phyloP scores from a whole-genome alignment of 495 filamentous ascomycete species.

The Xylaria acuta region DNA sequence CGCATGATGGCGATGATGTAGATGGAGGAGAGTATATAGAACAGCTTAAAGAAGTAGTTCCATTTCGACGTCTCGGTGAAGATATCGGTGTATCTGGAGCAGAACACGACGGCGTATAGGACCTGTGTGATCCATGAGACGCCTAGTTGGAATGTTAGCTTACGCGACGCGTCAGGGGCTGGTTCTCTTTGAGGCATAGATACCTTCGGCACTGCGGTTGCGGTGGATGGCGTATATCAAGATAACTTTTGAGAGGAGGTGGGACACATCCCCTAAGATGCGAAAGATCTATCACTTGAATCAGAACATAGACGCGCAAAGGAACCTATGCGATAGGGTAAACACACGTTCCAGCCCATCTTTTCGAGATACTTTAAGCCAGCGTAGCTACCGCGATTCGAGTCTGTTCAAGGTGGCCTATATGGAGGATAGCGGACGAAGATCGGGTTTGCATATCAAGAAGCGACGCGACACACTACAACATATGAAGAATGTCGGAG shows the following conservation, averaged over 20 bases:
- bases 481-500: neutral
- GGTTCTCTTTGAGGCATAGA: neutral
- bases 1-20: slow-evolving; percentile 91
- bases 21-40: slow-evolving; percentile 83
- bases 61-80: slow-evolving; percentile 61
- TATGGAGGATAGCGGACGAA: neutral
- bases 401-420: neutral
- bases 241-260: slow-evolving; percentile 84
- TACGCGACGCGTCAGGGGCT: neutral
- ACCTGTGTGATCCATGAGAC: slow-evolving; percentile 94
- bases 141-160: slow-evolving; percentile 57
- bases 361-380: slow-evolving; percentile 12
- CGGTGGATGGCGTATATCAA: slow-evolving; percentile 90
- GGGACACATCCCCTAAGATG: slow-evolving; percentile 79
- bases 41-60: slow-evolving; percentile 81
- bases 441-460: slow-evolving; percentile 2
- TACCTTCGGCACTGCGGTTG: slow-evolving; percentile 88
- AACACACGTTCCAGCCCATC: slow-evolving; percentile 30
- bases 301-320: slow-evolving; percentile 8
- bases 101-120: slow-evolving; percentile 86
- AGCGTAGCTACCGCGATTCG: slow-evolving; percentile 12
- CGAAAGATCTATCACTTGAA: slow-evolving; percentile 70
- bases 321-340: neutral
- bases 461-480: neutral
- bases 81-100: slow-evolving; percentile 86